Evolutionary conservation across 2,329 filamentous ascomycete species (phyloP), one percentile per base, ranked within the genome.

Genomic region (Ascochyta fabae): DNA sequence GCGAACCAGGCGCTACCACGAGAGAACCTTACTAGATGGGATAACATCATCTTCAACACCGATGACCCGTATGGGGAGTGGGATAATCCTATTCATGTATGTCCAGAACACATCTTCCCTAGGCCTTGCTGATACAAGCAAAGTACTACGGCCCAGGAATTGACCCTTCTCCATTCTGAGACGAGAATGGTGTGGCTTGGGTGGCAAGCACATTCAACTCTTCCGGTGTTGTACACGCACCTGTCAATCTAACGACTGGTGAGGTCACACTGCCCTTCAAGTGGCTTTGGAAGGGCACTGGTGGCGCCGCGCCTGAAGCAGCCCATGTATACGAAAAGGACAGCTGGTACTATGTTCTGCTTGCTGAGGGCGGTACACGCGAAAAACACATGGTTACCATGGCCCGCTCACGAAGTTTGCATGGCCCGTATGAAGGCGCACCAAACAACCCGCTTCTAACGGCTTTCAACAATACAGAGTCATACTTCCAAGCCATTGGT

Each of bases 91-190:
- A 31, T 31, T 13, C 29, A 39, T 26, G 36, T 39, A 39, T 4
- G 36, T 24, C 12, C 22, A 24, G 7, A 39, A 15, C 22, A 29
- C 22, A n/a, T n/a, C 46, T 8, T 47, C 22, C 19, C 33, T 36
- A 16, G n/a, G 13, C 16, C 10, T 10, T 6, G 34, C 41, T 44
- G 12, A 44, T 10, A 23, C 2, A 9, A 13, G 3, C 4, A 3
- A 12, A 77, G 1, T 83, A 82, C 59, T 73, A 80, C n/a, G 80
- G 80, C 31, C 73, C 44, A 19, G 81, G 80, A 1, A 82, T 83
- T 46, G 84, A 86, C 43, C 80, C 82, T 0, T 79, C 77, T 22
- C 79, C 78, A 15, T 82, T 84, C 60, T 85, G 82, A 80, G 79
- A 85, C 45, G 76, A 78, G 0, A 79, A 84, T 44, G 83, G 83